A percentile compares a stretch with the other conserved stretches of the same genome.
These are phyloP conservation scores for Scortechinia acanthostroma DNA, from an alignment of 2,329 filamentous ascomycete genomes.

Conservation along the genomic window DNA sequence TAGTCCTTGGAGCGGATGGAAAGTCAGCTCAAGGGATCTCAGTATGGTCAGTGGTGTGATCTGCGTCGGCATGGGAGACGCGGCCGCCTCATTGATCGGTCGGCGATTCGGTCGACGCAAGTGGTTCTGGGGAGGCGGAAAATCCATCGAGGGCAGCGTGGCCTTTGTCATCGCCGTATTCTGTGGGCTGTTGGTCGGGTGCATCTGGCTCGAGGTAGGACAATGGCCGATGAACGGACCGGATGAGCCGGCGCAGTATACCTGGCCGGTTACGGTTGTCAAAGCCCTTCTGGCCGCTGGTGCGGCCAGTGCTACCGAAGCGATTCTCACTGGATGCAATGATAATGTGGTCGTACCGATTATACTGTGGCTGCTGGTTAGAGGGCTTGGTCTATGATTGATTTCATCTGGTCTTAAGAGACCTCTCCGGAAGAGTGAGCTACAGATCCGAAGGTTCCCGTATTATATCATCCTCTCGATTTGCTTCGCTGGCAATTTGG, in stretches of 20 bases:
- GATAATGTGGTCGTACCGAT: slow-evolving; percentile 97
- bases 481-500: too few species aligned
- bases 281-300: slow-evolving; percentile 70
- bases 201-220: slow-evolving; percentile 69
- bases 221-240: slow-evolving; percentile 58
- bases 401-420: too few species aligned
- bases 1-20: slow-evolving; percentile 64
- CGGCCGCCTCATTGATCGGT: slow-evolving; percentile 83
- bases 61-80: slow-evolving; percentile 91
- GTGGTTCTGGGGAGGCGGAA: slow-evolving; percentile 95
- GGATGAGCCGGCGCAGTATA: neutral
- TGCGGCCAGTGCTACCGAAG: slow-evolving; percentile 84
- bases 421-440: too few species aligned
- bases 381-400: slow-evolving; percentile 55
- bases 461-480: too few species aligned
- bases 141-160: slow-evolving; percentile 80
- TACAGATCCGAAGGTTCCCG: too few species aligned
- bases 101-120: slow-evolving; percentile 78
- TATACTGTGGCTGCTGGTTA: slow-evolving; percentile 84
- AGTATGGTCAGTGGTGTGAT: slow-evolving; percentile 89
- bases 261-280: slow-evolving; percentile 52
- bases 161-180: slow-evolving; percentile 81
- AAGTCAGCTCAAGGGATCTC: slow-evolving; percentile 65
- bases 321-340: slow-evolving; percentile 90
- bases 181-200: slow-evolving; percentile 62